phyloP scores from a whole-genome alignment of 306 rosid species.

The Prunus mongolica region DNA sequence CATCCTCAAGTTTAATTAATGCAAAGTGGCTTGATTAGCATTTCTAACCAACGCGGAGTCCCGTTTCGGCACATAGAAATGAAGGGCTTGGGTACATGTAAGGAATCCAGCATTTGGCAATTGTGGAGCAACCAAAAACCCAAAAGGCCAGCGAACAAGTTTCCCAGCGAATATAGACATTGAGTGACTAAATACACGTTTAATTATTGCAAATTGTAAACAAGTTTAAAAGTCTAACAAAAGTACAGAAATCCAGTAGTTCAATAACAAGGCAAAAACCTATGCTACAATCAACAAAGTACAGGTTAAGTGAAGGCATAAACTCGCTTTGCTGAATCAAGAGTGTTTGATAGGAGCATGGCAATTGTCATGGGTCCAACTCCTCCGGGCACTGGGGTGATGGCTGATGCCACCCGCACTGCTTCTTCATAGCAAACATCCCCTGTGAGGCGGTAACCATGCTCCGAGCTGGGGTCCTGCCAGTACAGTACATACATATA shows the following conservation, averaged over 20 bases:
- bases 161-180: neutral
- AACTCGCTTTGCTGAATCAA: constrained; percentile 68
- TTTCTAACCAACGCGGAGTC: too few relatives aligned
- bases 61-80: too few relatives aligned
- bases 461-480: constrained; percentile 67
- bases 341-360: constrained; percentile 75
- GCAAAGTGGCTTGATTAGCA: too few relatives aligned
- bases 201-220: neutral
- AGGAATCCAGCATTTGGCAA: neutral
- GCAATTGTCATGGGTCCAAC: constrained; percentile 94
- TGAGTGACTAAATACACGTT: neutral
- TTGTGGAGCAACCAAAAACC: neutral
- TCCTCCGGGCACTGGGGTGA: constrained; percentile 93
- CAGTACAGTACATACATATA: neutral
- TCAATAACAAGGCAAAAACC: neutral
- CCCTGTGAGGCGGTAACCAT: constrained; percentile 63
- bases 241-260: neutral
- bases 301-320: constrained; percentile 37
- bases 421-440: constrained; percentile 89
- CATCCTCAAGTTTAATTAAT: too few relatives aligned
- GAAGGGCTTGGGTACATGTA: too few relatives aligned
- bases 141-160: too few relatives aligned
- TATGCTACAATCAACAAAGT: neutral
- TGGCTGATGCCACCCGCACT: constrained; percentile 55
- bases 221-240: neutral